Evolutionary conservation across 106 monocot species (phyloP).

Genomic region (Allium sativum): DNA sequence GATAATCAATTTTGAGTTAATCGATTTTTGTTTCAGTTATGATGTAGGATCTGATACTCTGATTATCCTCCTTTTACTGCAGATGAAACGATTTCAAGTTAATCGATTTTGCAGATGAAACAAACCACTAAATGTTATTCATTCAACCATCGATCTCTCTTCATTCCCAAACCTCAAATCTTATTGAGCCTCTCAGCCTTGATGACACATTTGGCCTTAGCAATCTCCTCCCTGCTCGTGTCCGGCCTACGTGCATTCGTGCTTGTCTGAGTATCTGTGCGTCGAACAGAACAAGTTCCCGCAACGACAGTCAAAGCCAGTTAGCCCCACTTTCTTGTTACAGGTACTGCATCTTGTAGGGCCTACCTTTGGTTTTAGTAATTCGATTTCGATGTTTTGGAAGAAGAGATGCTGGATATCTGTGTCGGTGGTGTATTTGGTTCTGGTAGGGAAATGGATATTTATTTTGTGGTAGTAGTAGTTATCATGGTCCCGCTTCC

Average conservation of each 20-base stretch:
- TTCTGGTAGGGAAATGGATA: conserved; percentile 6
- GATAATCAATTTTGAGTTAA: too few species aligned
- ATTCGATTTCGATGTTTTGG: neutral
- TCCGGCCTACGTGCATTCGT: conserved; percentile 38
- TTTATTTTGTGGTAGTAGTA: conserved; percentile 4
- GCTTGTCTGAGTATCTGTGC: conserved; percentile 42
- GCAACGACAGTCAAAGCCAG: conserved; percentile 49
- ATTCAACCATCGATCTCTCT: too few species aligned
- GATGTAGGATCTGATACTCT: too few species aligned
- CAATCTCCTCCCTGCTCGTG: conserved; percentile 30
- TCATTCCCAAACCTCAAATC: conserved; percentile 15
- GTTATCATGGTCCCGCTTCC: conserved; percentile 15
- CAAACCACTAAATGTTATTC: too few species aligned
- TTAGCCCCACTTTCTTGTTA: conserved; percentile 31
- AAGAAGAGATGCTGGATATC: conserved; percentile 3
- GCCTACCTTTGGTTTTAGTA: conserved; percentile 21
- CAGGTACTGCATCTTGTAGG: conserved; percentile 34
- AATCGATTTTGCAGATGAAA: too few species aligned
- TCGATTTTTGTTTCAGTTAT: too few species aligned
- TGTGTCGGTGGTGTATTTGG: neutral
- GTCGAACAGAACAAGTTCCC: conserved; percentile 33
- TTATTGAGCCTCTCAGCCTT: conserved; percentile 54
- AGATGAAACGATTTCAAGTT: too few species aligned
- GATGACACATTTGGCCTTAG: conserved; percentile 43
- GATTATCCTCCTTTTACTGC: too few species aligned